Evolutionary conservation across 305 asterid species (phyloP), one percentile per base, ranked within the genome.

Genomic region (Fraxinus paxiana): DNA sequence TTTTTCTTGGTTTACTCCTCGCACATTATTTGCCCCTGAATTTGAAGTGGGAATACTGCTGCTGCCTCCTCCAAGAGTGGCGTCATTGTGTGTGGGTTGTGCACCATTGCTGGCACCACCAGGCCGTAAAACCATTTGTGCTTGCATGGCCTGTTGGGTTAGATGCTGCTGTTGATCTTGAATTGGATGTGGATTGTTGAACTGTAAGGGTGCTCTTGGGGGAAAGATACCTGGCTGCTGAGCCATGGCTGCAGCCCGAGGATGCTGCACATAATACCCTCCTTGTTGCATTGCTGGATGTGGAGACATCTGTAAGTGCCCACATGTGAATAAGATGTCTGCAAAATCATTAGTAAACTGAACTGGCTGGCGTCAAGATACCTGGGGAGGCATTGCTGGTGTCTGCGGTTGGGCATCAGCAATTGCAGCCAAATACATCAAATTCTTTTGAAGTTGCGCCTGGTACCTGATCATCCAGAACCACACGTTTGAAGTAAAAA

Each of bases 371-470:
- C 56, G 8, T 9, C 30, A 73, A 54, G 65, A 37, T 79, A 91
- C 98, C 95, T 92, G 97, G 33, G 89, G 88, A 59, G 96, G 92
- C 88, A 91, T 83, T 54, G 94, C 69, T 56, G 97, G 93, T 76
- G 97, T 84, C 82, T 89, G 99, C 22, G 97, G 98, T 77, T 93
- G 99, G 77, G 97, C 97, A 87, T 95, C 98, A 12, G 98, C 98
- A 59, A 95, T 92, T 34, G 99, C 98, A 69, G 99, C 99, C 85
- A 95, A 91, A 88, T 95, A 94, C 98, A 95, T 94, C 91, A 95
- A 88, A 79, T 95, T 95, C 89, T 92, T 92, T 78, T 95, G 99
- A 56, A 95, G 97, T 79, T 87, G 94, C 82, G 95, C 95, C 91
- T 95, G 97, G 86, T 92, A 95, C 88, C 99, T 95, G 48, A 82